phyloP scores from a whole-genome alignment of 2,329 filamentous ascomycete species.

The Trichoderma gracile region DNA sequence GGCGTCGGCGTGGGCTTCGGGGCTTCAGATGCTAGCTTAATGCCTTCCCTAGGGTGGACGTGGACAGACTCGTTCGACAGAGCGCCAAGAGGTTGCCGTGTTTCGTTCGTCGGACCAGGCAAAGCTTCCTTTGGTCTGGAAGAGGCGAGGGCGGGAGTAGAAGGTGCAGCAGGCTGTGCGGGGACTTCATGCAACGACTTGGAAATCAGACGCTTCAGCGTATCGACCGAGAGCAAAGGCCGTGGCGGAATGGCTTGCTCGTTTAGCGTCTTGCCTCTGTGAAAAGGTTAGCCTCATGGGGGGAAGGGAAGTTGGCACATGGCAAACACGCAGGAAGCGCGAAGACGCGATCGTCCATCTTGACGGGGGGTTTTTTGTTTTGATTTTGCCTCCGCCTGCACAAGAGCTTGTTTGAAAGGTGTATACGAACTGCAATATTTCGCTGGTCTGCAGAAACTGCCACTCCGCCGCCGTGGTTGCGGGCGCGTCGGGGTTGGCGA shows the following conservation, averaged over 20 bases:
- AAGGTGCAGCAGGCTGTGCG: conserved; percentile 23
- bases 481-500: conserved; percentile 58
- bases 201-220: conserved; percentile 43
- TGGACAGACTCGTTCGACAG: not conserved
- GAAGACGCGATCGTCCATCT: conserved; percentile 22
- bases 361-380: not conserved
- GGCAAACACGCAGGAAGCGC: conserved; percentile 19
- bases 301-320: not conserved
- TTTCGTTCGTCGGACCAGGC: conserved; percentile 25
- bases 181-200: conserved; percentile 33
- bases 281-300: conserved; percentile 30
- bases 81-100: conserved; percentile 25
- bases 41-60: not conserved
- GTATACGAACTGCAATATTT: conserved; percentile 60
- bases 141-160: conserved; percentile 24
- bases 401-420: not conserved
- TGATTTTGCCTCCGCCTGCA: not conserved
- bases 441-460: conserved; percentile 57
- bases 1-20: conserved; percentile 7
- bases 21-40: not conserved
- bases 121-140: conserved; percentile 25
- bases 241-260: conserved; percentile 55
- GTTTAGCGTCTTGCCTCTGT: conserved; percentile 48
- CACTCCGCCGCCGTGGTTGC: conserved; percentile 53
- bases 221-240: conserved; percentile 48